Evolutionary conservation across 2,329 filamentous ascomycete genomes (phyloP).

Genomic region (Claviceps africana): DNA sequence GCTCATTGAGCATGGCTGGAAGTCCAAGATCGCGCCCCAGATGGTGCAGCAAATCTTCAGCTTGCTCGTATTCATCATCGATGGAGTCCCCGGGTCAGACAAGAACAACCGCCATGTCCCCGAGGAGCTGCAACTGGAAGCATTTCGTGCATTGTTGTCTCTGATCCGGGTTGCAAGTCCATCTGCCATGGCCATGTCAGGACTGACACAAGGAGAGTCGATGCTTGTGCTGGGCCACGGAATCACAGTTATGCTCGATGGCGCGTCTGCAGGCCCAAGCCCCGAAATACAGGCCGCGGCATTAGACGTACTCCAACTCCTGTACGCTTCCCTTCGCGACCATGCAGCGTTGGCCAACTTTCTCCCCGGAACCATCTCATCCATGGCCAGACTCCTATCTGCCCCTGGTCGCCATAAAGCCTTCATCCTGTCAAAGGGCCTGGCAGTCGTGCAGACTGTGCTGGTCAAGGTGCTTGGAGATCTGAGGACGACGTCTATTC

Average conservation of each 20-base stretch:
- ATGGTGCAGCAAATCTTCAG: conserved; percentile 77
- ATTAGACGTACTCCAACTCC: conserved; percentile 45
- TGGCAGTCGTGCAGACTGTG: conserved; percentile 43
- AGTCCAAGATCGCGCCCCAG: conserved; percentile 50
- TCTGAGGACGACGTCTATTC: conserved; percentile 35
- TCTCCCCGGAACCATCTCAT: conserved; percentile 75
- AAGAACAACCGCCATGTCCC: conserved; percentile 30
- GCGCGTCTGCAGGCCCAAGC: conserved; percentile 48
- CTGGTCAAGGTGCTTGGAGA: conserved; percentile 44
- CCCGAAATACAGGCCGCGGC: conserved; percentile 59
- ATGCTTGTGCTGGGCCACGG: conserved; percentile 72
- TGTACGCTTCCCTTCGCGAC: conserved; percentile 54
- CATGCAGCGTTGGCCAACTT: conserved; percentile 69
- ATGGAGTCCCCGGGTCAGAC: conserved; percentile 47
- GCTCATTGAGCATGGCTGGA: conserved; percentile 70
- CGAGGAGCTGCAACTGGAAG: conserved; percentile 63
- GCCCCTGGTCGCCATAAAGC: conserved; percentile 45
- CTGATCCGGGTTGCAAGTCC: conserved; percentile 48
- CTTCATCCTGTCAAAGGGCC: conserved; percentile 46
- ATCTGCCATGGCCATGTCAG: conserved; percentile 32
- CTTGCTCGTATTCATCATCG: conserved; percentile 67
- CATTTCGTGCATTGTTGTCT: conserved; percentile 53
- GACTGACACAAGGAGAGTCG: conserved; percentile 41
- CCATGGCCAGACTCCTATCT: conserved; percentile 60
- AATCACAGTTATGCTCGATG: conserved; percentile 67